Conservation (phyloP, 176 grass and related monocot genomes). For the Luzula sylvatica region DNA sequence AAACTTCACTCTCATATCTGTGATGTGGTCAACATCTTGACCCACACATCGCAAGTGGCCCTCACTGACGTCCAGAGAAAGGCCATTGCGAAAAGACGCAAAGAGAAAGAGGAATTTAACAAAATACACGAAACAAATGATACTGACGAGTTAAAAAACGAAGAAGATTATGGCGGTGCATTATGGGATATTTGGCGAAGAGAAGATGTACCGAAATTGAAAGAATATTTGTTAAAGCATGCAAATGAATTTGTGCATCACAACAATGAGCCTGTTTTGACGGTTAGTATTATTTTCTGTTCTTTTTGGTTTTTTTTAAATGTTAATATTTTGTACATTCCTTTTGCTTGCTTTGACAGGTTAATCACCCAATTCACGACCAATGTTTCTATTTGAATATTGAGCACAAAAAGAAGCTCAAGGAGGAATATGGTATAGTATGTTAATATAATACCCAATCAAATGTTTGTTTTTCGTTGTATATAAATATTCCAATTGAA, state of each 20-base stretch:
- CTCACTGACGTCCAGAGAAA: no score
- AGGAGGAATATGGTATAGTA: conserved; percentile 69
- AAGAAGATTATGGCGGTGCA: conserved; percentile 42
- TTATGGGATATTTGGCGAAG: conserved; percentile 86
- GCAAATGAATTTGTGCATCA: conserved; percentile 48
- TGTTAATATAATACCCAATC: background rate
- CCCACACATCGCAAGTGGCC: no score
- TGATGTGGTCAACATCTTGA: no score
- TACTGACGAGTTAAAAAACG: no score
- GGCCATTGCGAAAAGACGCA: no score
- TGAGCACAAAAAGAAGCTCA: conserved; percentile 73
- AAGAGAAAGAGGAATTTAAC: no score
- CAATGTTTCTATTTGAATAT: conserved; percentile 62
- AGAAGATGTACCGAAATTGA: conserved; percentile 61
- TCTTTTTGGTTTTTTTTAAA: background rate
- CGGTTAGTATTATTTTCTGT: background rate
- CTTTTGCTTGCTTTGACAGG: conserved; percentile 27
- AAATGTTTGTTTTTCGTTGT: background rate
- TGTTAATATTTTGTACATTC: no score
- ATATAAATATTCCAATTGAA: background rate
- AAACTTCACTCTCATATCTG: no score
- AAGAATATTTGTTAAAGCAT: conserved; percentile 61
- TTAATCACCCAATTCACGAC: conserved; percentile 63
- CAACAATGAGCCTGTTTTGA: conserved; percentile 23
- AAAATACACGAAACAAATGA: no score